Evolutionary conservation across 345 rosid genomes (phyloP).

Genomic region (Boechera retrofracta): DNA sequence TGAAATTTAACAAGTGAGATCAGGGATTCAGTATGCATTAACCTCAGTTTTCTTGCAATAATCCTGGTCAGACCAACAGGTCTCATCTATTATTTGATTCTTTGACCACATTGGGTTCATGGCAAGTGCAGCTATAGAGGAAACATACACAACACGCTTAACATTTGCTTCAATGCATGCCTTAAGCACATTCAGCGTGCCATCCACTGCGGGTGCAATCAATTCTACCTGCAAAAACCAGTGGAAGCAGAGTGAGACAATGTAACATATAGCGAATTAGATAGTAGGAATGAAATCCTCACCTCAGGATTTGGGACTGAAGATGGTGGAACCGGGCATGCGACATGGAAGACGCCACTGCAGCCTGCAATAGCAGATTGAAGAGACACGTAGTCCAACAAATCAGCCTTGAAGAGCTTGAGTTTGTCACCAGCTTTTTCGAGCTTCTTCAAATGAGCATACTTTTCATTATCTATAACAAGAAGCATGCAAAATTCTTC

Average conservation of each 20-base stretch:
- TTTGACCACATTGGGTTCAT: constrained; percentile 67
- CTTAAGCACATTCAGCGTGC: constrained; percentile 68
- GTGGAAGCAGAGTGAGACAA: not conserved
- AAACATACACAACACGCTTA: constrained; percentile 68
- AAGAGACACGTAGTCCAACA: constrained; percentile 58
- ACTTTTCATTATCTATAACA: constrained; percentile 55
- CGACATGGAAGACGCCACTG: constrained; percentile 72
- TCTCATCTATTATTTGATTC: constrained; percentile 56
- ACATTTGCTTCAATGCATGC: constrained; percentile 66
- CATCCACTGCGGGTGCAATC: constrained; percentile 70
- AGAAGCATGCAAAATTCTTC: constrained; percentile 11
- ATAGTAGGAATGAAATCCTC: constrained; percentile 1
- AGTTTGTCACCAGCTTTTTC: constrained; percentile 64
- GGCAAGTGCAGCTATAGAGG: constrained; percentile 56
- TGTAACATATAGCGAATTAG: not conserved
- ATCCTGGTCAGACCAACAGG: constrained; percentile 70
- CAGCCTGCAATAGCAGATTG: constrained; percentile 59
- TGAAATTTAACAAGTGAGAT: not conserved
- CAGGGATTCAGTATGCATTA: constrained; percentile 7
- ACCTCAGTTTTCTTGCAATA: constrained; percentile 60
- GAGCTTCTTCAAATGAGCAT: constrained; percentile 56
- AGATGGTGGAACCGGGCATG: constrained; percentile 62
- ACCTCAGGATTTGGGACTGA: constrained; percentile 53
- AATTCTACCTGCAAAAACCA: constrained; percentile 53
- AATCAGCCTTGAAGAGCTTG: constrained; percentile 68